phyloP scores from a whole-genome alignment of 371 early-diverging fungal genomes.

The Blakeslea trispora region DNA sequence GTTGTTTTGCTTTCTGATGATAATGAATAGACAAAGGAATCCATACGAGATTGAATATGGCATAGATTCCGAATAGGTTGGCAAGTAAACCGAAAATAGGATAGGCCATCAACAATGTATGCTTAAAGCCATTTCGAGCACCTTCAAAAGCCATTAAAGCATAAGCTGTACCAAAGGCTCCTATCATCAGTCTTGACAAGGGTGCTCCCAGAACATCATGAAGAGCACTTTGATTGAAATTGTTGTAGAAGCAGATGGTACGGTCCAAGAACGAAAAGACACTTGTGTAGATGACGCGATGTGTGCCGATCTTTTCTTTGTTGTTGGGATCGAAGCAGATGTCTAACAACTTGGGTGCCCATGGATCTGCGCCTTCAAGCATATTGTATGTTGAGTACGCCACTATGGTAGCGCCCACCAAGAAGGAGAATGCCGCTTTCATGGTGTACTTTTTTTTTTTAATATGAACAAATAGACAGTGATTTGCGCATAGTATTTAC shows the following conservation, averaged over 20 bases:
- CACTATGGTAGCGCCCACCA: constrained; percentile 4
- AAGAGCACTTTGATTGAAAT: constrained; percentile 15
- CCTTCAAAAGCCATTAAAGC: constrained; percentile 30
- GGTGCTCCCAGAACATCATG: constrained; percentile 20
- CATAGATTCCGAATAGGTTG: constrained; percentile 16
- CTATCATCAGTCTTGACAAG: constrained; percentile 13
- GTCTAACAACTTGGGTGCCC: constrained; percentile 18
- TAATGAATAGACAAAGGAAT: constrained; percentile 19
- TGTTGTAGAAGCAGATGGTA: constrained; percentile 14
- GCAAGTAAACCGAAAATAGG: constrained; percentile 20
- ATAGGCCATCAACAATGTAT: constrained; percentile 12
- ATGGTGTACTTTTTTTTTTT: constrained; percentile 4
- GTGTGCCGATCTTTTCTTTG: constrained; percentile 4
- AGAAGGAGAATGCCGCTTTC: constrained; percentile 10
- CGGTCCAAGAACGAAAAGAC: constrained; percentile 15
- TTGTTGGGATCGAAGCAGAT: constrained; percentile 24
- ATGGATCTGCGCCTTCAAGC: constrained; percentile 5
- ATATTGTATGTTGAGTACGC: constrained; percentile 1
- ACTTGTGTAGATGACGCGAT: constrained; percentile 22
- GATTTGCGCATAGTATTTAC: no score
- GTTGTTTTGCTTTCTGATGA: not conserved
- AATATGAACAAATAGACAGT: not conserved
- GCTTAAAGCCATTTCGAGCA: constrained; percentile 24
- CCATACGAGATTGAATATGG: constrained; percentile 17
- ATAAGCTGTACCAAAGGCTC: constrained; percentile 17